Base-by-base conservation (phyloP, 176 grass and related monocot species). In the Hyparrhenia diplandra region DNA sequence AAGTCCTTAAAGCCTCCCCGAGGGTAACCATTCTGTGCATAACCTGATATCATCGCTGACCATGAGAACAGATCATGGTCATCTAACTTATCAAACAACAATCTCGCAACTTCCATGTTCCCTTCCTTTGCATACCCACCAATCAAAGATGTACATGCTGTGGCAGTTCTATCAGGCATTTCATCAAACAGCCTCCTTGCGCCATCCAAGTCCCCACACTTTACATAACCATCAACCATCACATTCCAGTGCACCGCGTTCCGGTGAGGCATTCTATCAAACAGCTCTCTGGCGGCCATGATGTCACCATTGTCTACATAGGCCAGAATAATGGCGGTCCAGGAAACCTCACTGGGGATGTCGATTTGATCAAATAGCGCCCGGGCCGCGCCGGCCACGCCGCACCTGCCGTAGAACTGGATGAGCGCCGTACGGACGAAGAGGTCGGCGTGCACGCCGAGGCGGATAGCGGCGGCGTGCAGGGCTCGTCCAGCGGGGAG, bases 41-140 rank as follows among this genome's bases (percentile, higher is more conserved):
- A 93, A 24, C 88, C 92, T 32, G 87, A 95, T 76, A 98, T 93
- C 92, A 98, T 93, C 0, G 57, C 87, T 2, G 96, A 93, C 96
- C 96, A 98, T 66, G 73, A 59, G 11, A 91, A 88, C 23, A 91
- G 20, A 93, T 98, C 92, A 29, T 46, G 64, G 52, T 88, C 79
- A 35, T 77, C 67, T 30, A 85, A 73, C 63, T 79, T 83, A 65
- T 95, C 87, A 79, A 98, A 98, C 76, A 93, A 78, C 39, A 61
- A 69, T 34, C 80, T 91, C n/a, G 88, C 90, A 7, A 74, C 83
- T n/a, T 69, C 61, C 87, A 95, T 80, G 8, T 90, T 72, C 54
- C 92, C 90, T 64, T 63, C 67, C 69, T 98, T 95, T 70, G 82
- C 82, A 88, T 89, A 98, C 8, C 92, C 96, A 39, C 61, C 79